Conservation (phyloP, 768 basidiomycete genomes). For the Lactarius vividus region DNA sequence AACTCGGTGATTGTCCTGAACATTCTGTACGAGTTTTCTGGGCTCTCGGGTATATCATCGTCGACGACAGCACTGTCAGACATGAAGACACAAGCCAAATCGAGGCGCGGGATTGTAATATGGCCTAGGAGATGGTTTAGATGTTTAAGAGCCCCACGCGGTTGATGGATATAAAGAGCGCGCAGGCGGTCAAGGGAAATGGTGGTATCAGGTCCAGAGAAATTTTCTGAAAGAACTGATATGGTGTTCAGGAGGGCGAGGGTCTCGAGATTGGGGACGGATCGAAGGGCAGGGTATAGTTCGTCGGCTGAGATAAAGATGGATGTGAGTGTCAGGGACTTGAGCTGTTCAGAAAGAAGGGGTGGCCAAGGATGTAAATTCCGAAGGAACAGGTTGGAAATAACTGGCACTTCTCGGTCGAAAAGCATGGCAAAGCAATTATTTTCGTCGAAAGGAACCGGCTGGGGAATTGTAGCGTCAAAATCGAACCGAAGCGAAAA, state of each 20-base stretch:
- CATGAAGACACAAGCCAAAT: conserved; percentile 18
- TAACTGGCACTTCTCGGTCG: conserved; percentile 5
- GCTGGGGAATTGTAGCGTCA: conserved; percentile 20
- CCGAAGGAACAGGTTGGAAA: conserved; percentile 20
- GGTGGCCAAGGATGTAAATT: conserved; percentile 22
- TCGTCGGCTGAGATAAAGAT: conserved; percentile 23
- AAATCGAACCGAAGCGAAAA: conserved; percentile 26
- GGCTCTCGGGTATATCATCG: conserved; percentile 21
- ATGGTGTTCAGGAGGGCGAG: conserved; percentile 22
- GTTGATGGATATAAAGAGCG: conserved; percentile 18
- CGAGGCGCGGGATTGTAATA: conserved; percentile 18
- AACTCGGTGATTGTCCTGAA: conserved; percentile 18
- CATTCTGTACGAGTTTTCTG: conserved; percentile 10
- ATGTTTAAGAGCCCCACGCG: conserved; percentile 20
- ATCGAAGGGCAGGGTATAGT: conserved; percentile 22
- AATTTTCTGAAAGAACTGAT: conserved; percentile 19
- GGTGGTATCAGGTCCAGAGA: conserved; percentile 15
- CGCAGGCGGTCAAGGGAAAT: conserved; percentile 21
- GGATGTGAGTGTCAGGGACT: conserved; percentile 16
- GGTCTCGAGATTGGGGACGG: conserved; percentile 20
- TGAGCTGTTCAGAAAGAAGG: conserved; percentile 22
- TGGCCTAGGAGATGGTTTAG: conserved; percentile 17
- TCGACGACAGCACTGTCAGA: conserved; percentile 23
- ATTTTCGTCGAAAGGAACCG: conserved; percentile 15
- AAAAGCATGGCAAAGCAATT: conserved; percentile 24